phyloP scores from a whole-genome alignment of 495 filamentous ascomycete species.

The Hypomontagnella monticulosa region DNA sequence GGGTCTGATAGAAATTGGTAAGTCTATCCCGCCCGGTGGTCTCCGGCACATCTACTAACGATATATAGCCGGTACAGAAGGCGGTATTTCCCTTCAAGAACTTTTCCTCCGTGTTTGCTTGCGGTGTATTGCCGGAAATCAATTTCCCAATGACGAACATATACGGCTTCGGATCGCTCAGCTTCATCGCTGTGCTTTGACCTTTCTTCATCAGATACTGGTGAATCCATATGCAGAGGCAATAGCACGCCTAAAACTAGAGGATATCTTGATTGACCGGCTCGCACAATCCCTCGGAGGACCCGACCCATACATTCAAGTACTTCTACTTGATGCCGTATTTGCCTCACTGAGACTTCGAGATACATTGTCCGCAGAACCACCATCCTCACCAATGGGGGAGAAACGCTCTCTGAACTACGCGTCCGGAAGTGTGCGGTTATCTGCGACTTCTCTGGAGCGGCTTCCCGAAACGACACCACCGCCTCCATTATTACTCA shows the following conservation, averaged over 20 bases:
- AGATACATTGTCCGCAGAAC: slow-evolving; percentile 58
- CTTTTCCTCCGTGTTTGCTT: slow-evolving; percentile 70
- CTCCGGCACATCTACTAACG: slow-evolving; percentile 28
- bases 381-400: slow-evolving; percentile 52
- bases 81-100: slow-evolving; percentile 64
- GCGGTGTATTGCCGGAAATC: slow-evolving; percentile 62
- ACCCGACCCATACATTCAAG: slow-evolving; percentile 73
- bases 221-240: slow-evolving; percentile 73
- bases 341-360: slow-evolving; percentile 75
- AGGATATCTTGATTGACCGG: slow-evolving; percentile 74
- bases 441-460: slow-evolving; percentile 40
- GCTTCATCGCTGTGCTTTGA: slow-evolving; percentile 75
- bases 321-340: slow-evolving; percentile 77
- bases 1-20: slow-evolving; percentile 57
- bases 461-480: slow-evolving; percentile 50
- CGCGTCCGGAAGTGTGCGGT: slow-evolving; percentile 40
- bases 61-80: slow-evolving; percentile 53
- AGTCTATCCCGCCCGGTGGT: slow-evolving; percentile 23
- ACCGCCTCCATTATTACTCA: slow-evolving; percentile 79
- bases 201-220: slow-evolving; percentile 78
- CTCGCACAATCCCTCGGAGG: slow-evolving; percentile 70
- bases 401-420: slow-evolving; percentile 53
- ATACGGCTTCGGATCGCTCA: slow-evolving; percentile 58
- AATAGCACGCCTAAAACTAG: slow-evolving; percentile 74
- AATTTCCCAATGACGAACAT: slow-evolving; percentile 46